These are phyloP conservation scores for Brassica cretica DNA, from an alignment of 345 rosid genomes.

Conservation along the genomic window DNA sequence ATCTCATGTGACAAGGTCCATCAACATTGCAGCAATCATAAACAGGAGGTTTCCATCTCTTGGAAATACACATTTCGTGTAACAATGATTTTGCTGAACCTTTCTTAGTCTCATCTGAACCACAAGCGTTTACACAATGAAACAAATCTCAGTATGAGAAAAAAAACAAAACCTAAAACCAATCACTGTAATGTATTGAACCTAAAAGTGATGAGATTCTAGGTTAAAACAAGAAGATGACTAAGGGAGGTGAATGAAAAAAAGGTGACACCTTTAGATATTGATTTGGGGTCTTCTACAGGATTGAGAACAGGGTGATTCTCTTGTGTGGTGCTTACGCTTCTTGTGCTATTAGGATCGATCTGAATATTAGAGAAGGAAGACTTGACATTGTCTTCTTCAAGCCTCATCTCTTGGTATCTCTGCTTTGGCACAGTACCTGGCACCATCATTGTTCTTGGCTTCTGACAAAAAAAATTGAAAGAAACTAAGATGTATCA, in stretches of 20 bases:
- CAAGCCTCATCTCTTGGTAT: neutral
- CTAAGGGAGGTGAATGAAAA: neutral
- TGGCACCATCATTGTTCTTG: conserved; percentile 15
- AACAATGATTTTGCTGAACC: conserved; percentile 46
- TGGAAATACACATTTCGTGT: conserved; percentile 47
- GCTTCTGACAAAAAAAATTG: conserved; percentile 29
- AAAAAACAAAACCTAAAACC: neutral
- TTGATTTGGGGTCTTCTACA: neutral
- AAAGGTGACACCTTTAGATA: conserved; percentile 20
- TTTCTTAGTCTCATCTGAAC: conserved; percentile 39
- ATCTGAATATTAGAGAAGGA: conserved; percentile 35
- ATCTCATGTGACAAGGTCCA: conserved; percentile 55
- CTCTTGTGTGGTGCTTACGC: neutral
- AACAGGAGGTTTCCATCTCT: conserved; percentile 54
- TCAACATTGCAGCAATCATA: conserved; percentile 63
- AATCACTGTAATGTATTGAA: neutral
- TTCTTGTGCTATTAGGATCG: conserved; percentile 42
- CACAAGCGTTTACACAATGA: neutral
- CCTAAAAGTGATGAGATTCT: neutral
- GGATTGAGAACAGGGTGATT: neutral
- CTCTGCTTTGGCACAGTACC: neutral
- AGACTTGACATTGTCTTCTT: conserved; percentile 14
- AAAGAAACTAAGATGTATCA: neutral
- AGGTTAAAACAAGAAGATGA: conserved; percentile 8
- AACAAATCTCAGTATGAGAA: neutral